Conservation (phyloP, 768 basidiomycete species). For the Ramaria rubella region DNA sequence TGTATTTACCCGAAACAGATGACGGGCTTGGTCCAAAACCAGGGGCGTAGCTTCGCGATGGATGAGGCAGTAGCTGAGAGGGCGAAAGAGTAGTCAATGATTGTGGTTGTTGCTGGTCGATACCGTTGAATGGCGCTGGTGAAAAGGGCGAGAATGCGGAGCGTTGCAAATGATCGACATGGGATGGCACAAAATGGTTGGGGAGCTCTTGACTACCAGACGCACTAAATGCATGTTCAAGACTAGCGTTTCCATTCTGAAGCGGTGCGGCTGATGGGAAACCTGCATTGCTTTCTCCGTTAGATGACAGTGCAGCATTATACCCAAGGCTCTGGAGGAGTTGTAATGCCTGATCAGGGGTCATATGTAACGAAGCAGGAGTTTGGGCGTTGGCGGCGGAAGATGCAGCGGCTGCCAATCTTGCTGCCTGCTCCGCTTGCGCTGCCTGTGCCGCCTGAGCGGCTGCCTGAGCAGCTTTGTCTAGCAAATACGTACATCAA, state of each 20-base stretch:
- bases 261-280: not conserved
- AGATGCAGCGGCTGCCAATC: slow-evolving; percentile 46
- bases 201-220: not conserved
- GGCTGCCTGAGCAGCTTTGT: slow-evolving; percentile 87
- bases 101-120: not conserved
- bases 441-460: slow-evolving; percentile 58
- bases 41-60: slow-evolving; percentile 44
- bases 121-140: not conserved
- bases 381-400: slow-evolving; percentile 34
- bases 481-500: slow-evolving; percentile 29
- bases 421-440: slow-evolving; percentile 40
- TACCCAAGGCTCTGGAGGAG: slow-evolving; percentile 50
- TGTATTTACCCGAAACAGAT: slow-evolving; percentile 10
- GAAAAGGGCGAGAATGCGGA: not conserved
- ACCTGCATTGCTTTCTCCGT: not conserved
- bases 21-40: slow-evolving; percentile 36
- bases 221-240: not conserved
- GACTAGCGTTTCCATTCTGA: not conserved
- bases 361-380: slow-evolving; percentile 31
- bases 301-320: not conserved
- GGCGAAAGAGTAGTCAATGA: slow-evolving; percentile 17
- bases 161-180: not conserved
- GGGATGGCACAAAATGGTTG: not conserved
- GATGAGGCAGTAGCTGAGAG: slow-evolving; percentile 40
- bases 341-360: slow-evolving; percentile 57